Evolutionary conservation across 2,329 filamentous ascomycete genomes (phyloP).

Genomic region (Zymoseptoria ardabiliae): DNA sequence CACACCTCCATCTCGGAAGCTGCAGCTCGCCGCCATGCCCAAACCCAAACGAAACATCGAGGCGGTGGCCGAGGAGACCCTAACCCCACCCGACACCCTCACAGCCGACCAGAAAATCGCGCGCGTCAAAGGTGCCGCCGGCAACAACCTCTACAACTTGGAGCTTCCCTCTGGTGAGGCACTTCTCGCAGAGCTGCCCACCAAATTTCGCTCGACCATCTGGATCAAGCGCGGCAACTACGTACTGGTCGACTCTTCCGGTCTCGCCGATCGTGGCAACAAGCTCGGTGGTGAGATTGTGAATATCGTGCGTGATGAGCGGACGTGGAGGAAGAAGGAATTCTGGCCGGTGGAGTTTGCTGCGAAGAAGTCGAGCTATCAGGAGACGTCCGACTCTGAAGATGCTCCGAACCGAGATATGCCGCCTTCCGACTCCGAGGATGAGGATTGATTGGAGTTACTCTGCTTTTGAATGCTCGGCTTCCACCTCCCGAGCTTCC

Average conservation of each 20-base stretch:
- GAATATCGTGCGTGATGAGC: slow-evolving; percentile 88
- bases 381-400: slow-evolving; percentile 63
- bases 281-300: slow-evolving; percentile 83
- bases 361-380: slow-evolving; percentile 50
- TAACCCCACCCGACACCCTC: slow-evolving; percentile 51
- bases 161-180: slow-evolving; percentile 59
- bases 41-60: slow-evolving; percentile 70
- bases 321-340: slow-evolving; percentile 76
- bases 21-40: slow-evolving; percentile 46
- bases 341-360: slow-evolving; percentile 59
- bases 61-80: slow-evolving; percentile 67
- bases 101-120: slow-evolving; percentile 56
- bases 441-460: slow-evolving; percentile 10
- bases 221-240: slow-evolving; percentile 89
- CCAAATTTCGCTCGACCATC: slow-evolving; percentile 82
- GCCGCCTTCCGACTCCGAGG: slow-evolving; percentile 29
- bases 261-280: slow-evolving; percentile 60
- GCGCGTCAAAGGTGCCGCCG: slow-evolving; percentile 71
- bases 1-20: not conserved
- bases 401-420: slow-evolving; percentile 32
- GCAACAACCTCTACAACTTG: slow-evolving; percentile 83
- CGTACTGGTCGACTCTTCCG: slow-evolving; percentile 69
- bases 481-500: not conserved
- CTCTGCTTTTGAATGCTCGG: slow-evolving; percentile 9
- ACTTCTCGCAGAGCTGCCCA: slow-evolving; percentile 71